A percentile compares a stretch with the other conserved stretches of the same genome.
These are phyloP conservation scores for Erythrophleum ivorense DNA, from an alignment of 331 rosid species.

Conservation along the genomic window DNA sequence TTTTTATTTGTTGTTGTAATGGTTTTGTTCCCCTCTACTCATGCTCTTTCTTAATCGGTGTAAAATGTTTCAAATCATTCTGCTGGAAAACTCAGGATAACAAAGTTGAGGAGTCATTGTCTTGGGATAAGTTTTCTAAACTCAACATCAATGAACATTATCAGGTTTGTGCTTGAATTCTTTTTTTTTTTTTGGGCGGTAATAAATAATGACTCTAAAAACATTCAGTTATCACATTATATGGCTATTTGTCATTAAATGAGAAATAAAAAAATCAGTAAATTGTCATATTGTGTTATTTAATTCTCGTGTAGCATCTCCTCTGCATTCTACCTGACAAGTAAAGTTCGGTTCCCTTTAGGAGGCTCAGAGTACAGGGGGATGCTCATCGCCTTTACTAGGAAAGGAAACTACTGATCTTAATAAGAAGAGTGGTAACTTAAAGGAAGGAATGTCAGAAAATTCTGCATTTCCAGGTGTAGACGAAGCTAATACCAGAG, in stretches of 20 bases:
- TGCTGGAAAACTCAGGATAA: slow-evolving; percentile 53
- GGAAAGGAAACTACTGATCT: slow-evolving; percentile 50
- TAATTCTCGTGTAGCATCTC: slow-evolving; percentile 34
- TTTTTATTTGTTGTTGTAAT: neutral
- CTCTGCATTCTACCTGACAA: slow-evolving; percentile 36
- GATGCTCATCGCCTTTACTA: slow-evolving; percentile 48
- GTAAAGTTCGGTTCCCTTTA: slow-evolving; percentile 52
- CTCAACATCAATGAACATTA: slow-evolving; percentile 50
- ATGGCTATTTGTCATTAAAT: neutral
- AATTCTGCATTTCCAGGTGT: slow-evolving; percentile 56
- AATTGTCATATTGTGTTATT: slow-evolving; percentile 30
- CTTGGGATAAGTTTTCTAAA: slow-evolving; percentile 61
- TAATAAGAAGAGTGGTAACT: slow-evolving; percentile 52
- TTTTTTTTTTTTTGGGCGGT: neutral
- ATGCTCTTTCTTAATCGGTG: neutral
- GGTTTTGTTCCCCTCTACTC: slow-evolving; percentile 9
- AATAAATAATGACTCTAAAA: neutral
- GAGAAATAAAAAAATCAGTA: slow-evolving; percentile 3
- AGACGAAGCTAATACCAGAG: slow-evolving; percentile 45
- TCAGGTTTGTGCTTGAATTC: slow-evolving; percentile 44
- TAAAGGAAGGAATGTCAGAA: slow-evolving; percentile 66
- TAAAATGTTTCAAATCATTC: slow-evolving; percentile 27
- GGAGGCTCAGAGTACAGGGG: slow-evolving; percentile 66
- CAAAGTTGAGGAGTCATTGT: slow-evolving; percentile 49
- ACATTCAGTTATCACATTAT: slow-evolving; percentile 1